Base-by-base conservation (phyloP, 2,329 filamentous ascomycete species). In the Alternaria infectoria region DNA sequence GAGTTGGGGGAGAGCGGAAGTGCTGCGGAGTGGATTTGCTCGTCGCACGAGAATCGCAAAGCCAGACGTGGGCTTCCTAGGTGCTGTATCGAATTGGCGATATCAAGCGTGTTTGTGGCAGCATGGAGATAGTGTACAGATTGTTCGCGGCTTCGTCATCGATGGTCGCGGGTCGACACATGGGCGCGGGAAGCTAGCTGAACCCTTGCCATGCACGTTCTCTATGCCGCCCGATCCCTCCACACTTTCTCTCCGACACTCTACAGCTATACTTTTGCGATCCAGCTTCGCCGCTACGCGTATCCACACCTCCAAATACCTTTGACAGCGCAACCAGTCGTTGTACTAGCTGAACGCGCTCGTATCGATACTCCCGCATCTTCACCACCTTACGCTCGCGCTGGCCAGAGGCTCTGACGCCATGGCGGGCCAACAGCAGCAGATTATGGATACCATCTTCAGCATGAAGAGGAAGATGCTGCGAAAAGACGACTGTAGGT, bases 401-500 rank as follows among this genome's bases (percentile, higher is more conserved):
- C 74, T 69, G 61, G 57, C 69, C 36, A 52, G 58, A 67, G 58
- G 61, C 65, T 50, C 65, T 58, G 58, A 63, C 73, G 69, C 69
- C 68, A 81, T 80, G 78, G 77, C 78, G 36, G 75, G 77, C 63
- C 78, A 80, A 63, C 79, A 81, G 71, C 76, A 79, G 67, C 76
- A 79, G 65, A 80, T 81, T 54, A 72, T 77, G 36, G 78, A 80
- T 59, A 78, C 77, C 59, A 80, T 81, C 66, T 79, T 79, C 69
- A 75, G 65, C 58, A 79, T 81, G 76, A 81, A 81, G 74, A 70
- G 76, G 65, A 74, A 73, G 64, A 65, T 80, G 21, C 58, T 79
- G 25, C 74, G 75, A 10, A 72, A 66, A 55, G 76, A 78, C 44
- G 77, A 81, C 49, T 75, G 79, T 80, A 73, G 52, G 74, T 8